phyloP scores from a whole-genome alignment of 768 basidiomycete species.

The Calocybe gangraenosa region DNA sequence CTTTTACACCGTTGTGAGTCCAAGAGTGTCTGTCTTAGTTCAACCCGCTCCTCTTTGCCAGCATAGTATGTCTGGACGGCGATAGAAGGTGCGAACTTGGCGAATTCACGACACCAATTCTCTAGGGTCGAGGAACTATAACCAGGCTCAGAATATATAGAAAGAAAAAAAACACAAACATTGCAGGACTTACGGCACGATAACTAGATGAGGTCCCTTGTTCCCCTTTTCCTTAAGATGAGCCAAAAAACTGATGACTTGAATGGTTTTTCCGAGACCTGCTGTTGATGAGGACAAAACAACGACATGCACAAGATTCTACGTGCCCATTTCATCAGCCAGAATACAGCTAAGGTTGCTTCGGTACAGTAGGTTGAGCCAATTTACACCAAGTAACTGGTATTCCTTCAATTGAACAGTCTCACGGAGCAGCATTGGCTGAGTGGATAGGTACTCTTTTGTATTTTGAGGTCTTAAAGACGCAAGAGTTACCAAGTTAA shows the following conservation, averaged over 20 bases:
- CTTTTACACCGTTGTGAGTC: constrained; percentile 50
- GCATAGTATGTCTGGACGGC: constrained; percentile 92
- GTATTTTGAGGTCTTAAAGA: constrained; percentile 35
- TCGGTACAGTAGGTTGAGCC: constrained; percentile 85
- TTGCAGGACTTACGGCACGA: constrained; percentile 77
- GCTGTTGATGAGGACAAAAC: constrained; percentile 8
- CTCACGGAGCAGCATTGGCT: constrained; percentile 65
- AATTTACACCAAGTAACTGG: constrained; percentile 95
- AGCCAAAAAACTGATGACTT: constrained; percentile 96
- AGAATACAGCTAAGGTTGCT: constrained; percentile 88
- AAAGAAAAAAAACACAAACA: background rate
- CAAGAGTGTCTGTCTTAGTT: constrained; percentile 67
- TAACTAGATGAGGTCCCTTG: constrained; percentile 85
- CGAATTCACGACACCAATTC: constrained; percentile 98
- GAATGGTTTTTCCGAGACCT: constrained; percentile 98
- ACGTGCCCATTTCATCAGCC: constrained; percentile 97
- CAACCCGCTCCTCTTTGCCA: constrained; percentile 77
- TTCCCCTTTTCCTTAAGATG: constrained; percentile 76
- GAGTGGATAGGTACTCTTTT: constrained; percentile 66
- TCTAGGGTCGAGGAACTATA: constrained; percentile 90
- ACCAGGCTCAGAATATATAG: constrained; percentile 8
- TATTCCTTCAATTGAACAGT: constrained; percentile 89
- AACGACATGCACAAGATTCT: constrained; percentile 3
- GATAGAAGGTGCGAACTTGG: constrained; percentile 83
- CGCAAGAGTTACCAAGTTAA: constrained; percentile 50